phyloP scores from a whole-genome alignment of 805 yeast species.

The Huiozyma sinensis region DNA sequence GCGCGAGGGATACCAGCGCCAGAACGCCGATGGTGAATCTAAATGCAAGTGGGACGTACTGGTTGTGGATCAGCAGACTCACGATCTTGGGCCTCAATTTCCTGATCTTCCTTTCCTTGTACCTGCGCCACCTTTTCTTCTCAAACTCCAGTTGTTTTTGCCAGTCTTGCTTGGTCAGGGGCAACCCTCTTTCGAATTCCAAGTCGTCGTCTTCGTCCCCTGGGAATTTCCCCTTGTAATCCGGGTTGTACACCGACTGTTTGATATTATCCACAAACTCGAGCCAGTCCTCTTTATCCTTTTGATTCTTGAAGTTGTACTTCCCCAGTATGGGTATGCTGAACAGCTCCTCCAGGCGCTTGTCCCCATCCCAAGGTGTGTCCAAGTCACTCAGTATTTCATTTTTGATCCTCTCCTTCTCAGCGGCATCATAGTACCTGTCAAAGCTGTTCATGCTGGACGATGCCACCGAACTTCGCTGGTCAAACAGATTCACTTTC shows the following conservation, averaged over 20 bases:
- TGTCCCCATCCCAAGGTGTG: conserved; percentile 63
- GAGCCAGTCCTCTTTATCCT: conserved; percentile 24
- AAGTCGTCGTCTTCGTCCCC: neutral
- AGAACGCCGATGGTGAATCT: conserved; percentile 50
- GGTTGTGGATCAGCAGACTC: conserved; percentile 56
- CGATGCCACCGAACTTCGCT: neutral
- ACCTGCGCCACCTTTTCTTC: conserved; percentile 22
- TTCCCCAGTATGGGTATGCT: conserved; percentile 20
- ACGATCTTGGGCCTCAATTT: conserved; percentile 54
- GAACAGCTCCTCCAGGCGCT: conserved; percentile 45
- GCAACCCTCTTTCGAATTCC: neutral
- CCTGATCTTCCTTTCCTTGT: conserved; percentile 42
- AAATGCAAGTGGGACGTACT: conserved; percentile 70
- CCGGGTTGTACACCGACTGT: neutral
- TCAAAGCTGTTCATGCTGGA: neutral
- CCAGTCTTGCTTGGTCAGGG: neutral
- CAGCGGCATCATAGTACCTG: conserved; percentile 5
- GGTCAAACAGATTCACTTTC: conserved; percentile 6
- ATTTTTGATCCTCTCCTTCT: conserved; percentile 9
- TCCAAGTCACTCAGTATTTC: conserved; percentile 33
- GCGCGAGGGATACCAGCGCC: conserved; percentile 56
- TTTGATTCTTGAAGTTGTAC: conserved; percentile 17
- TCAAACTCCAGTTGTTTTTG: conserved; percentile 11
- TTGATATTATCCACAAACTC: conserved; percentile 14
- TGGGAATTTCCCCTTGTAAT: neutral